phyloP scores from a whole-genome alignment of 2,329 filamentous ascomycete genomes.

The Amphichorda felina region DNA sequence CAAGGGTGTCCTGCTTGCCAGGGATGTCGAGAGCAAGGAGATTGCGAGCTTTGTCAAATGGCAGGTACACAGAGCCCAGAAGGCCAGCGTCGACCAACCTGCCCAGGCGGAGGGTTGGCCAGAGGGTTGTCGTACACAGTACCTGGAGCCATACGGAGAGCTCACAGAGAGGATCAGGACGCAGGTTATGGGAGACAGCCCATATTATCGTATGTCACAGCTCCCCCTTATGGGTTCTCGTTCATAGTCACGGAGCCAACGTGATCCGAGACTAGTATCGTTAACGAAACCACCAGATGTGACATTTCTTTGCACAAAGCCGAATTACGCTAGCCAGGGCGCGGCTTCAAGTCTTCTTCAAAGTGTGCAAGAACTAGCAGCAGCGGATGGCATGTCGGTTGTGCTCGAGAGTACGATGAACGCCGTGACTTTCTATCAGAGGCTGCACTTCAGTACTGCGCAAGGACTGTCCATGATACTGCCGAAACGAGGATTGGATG shows the following conservation, averaged over 20 bases:
- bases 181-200: constrained; percentile 14
- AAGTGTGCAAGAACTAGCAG: constrained; percentile 19
- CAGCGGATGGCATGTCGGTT: constrained; percentile 16
- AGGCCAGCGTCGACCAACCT: constrained; percentile 3
- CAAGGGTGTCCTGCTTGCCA: constrained; percentile 21
- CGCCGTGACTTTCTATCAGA: constrained; percentile 24
- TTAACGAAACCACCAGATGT: constrained; percentile 7
- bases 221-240: too few species aligned
- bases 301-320: constrained; percentile 26
- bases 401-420: constrained; percentile 26
- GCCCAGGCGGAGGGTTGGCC: constrained; percentile 14
- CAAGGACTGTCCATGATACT: constrained; percentile 22
- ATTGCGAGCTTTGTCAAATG: constrained; percentile 24
- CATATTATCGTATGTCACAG: constrained; percentile 23
- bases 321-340: constrained; percentile 19
- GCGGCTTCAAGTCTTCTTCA: constrained; percentile 20
- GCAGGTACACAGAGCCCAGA: constrained; percentile 13
- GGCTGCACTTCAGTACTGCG: constrained; percentile 19
- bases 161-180: constrained; percentile 17
- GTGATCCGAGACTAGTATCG: not conserved
- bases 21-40: constrained; percentile 13
- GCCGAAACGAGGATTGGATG: constrained; percentile 13
- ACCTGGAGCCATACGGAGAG: constrained; percentile 20
- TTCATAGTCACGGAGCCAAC: too few species aligned
- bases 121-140: constrained; percentile 13